phyloP scores from a whole-genome alignment of 352 stramenopile species.

The Phytophthora cryptogea region DNA sequence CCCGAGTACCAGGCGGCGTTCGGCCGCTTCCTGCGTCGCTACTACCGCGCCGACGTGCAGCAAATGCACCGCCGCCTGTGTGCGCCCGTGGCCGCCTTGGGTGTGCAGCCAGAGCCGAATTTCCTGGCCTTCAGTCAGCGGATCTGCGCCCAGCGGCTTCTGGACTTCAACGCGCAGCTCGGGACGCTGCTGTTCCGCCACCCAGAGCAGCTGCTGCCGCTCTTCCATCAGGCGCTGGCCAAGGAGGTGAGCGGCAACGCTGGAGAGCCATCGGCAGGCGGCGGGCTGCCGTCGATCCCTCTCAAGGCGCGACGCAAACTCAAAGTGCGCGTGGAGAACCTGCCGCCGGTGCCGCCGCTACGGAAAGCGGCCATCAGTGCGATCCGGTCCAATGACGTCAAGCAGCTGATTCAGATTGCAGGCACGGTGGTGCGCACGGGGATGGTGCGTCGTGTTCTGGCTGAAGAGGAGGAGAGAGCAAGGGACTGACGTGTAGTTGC shows the following conservation, averaged over 20 bases:
- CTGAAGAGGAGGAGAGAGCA: neutral
- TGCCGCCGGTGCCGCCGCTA: conserved; percentile 87
- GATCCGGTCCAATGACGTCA: conserved; percentile 92
- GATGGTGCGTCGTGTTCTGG: conserved; percentile 46
- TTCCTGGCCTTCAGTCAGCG: conserved; percentile 54
- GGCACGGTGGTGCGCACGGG: conserved; percentile 91
- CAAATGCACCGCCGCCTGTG: conserved; percentile 22
- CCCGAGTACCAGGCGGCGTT: conserved; percentile 40
- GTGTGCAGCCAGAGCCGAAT: neutral
- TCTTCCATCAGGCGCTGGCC: conserved; percentile 87
- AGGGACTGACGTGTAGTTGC: neutral
- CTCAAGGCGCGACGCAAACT: conserved; percentile 47
- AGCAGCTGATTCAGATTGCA: conserved; percentile 82
- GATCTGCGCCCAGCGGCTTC: conserved; percentile 77
- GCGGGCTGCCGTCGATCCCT: conserved; percentile 35
- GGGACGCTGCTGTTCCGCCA: conserved; percentile 89
- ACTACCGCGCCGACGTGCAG: conserved; percentile 26
- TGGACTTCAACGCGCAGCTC: conserved; percentile 78
- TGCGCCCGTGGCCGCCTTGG: neutral
- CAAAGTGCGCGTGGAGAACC: conserved; percentile 91
- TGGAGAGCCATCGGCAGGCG: conserved; percentile 11
- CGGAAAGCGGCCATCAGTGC: conserved; percentile 88
- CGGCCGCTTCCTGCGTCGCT: conserved; percentile 30
- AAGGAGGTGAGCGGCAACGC: conserved; percentile 41
- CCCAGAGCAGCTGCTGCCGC: conserved; percentile 84